Evolutionary conservation across 148 eudicot species (phyloP).

Genomic region (Nepenthes gracilis): DNA sequence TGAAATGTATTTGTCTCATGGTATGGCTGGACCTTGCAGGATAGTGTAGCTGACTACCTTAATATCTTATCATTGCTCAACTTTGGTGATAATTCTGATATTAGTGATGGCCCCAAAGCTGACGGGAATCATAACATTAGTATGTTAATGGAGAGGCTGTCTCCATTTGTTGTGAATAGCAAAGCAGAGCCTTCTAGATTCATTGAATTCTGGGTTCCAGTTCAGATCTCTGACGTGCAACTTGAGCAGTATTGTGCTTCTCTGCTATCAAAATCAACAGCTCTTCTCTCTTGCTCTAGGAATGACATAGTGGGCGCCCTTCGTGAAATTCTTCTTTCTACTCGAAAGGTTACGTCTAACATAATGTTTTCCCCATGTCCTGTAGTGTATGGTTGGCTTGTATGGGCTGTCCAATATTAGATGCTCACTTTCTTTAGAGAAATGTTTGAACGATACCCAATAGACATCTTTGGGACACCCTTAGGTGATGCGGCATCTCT

Average conservation of each 20-base stretch:
- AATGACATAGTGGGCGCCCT: constrained; percentile 32
- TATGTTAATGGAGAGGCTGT: constrained; percentile 38
- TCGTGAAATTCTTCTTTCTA: constrained; percentile 35
- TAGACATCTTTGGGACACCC: too few species aligned
- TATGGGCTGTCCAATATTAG: background rate
- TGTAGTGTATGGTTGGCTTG: background rate
- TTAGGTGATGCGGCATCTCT: too few species aligned
- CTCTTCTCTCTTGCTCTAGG: constrained; percentile 35
- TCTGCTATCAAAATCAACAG: constrained; percentile 30
- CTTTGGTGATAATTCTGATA: constrained; percentile 15
- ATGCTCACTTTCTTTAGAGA: background rate
- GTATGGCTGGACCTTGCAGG: constrained; percentile 36
- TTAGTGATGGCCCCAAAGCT: constrained; percentile 10
- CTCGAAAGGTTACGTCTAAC: constrained; percentile 39
- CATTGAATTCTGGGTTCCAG: constrained; percentile 77
- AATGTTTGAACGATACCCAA: too few species aligned
- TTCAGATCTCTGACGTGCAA: constrained; percentile 59
- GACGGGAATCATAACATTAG: constrained; percentile 12
- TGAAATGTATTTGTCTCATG: constrained; percentile 1
- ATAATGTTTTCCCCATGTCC: background rate
- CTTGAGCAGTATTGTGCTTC: constrained; percentile 59
- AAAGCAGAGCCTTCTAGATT: constrained; percentile 24
- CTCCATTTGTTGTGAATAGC: constrained; percentile 24
- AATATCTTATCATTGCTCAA: constrained; percentile 41
- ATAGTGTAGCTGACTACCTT: constrained; percentile 28